Percentiles rank a stretch among this genome's conserved stretches.
Evolutionary conservation across 2,329 filamentous ascomycete genomes (phyloP).

Genomic region (Aureobasidium melanogenum): DNA sequence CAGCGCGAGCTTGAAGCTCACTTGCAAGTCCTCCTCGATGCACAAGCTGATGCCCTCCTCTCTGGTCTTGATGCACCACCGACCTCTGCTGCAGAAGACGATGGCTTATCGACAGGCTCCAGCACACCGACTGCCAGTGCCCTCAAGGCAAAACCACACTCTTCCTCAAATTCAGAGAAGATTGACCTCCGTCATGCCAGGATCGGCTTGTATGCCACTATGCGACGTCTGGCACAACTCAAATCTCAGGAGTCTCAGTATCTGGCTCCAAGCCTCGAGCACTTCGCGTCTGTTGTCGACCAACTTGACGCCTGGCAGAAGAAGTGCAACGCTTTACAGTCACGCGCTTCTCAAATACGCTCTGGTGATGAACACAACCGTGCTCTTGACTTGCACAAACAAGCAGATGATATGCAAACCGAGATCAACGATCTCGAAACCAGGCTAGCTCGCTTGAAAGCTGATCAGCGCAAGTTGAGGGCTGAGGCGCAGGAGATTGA

Average conservation of each 20-base stretch:
- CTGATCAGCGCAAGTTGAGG: constrained; percentile 50
- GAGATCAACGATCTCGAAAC: constrained; percentile 61
- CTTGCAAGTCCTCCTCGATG: constrained; percentile 51
- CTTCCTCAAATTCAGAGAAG: constrained; percentile 41
- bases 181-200: constrained; percentile 54
- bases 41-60: constrained; percentile 50
- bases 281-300: constrained; percentile 49
- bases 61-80: constrained; percentile 33
- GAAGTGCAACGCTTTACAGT: constrained; percentile 47
- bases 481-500: constrained; percentile 53
- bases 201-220: constrained; percentile 54
- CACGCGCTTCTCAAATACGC: constrained; percentile 48
- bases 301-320: constrained; percentile 51
- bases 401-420: constrained; percentile 45
- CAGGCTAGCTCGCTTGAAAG: constrained; percentile 52
- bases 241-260: constrained; percentile 60
- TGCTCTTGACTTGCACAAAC: constrained; percentile 40
- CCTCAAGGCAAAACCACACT: constrained; percentile 19
- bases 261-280: constrained; percentile 47
- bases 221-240: constrained; percentile 55
- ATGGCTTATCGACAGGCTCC: constrained; percentile 39
- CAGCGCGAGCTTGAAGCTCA: constrained; percentile 47
- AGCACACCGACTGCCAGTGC: constrained; percentile 38
- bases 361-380: constrained; percentile 49
- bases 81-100: constrained; percentile 28